Evolutionary conservation across 305 asterid genomes (phyloP).

Genomic region (Fraxinus nigra): DNA sequence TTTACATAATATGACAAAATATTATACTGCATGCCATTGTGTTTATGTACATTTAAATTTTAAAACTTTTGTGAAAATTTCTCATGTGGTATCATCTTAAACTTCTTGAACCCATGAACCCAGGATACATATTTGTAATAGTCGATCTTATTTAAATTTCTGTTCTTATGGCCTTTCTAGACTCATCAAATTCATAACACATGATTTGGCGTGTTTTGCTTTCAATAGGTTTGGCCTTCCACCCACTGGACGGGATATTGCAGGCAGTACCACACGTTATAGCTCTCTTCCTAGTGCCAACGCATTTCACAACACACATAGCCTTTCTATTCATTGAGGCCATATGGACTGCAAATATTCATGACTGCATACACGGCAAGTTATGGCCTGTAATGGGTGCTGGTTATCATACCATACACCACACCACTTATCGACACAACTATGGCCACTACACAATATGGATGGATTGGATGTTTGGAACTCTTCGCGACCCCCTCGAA

Average conservation of each 20-base stretch:
- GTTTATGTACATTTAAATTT: neutral
- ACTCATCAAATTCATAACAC: neutral
- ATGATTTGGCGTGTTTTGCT: neutral
- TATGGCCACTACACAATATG: constrained; percentile 93
- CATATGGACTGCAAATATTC: constrained; percentile 93
- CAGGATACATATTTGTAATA: neutral
- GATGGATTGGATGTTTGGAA: constrained; percentile 99
- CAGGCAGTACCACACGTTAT: constrained; percentile 86
- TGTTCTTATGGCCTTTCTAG: neutral
- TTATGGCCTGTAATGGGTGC: constrained; percentile 98
- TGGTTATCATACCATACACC: constrained; percentile 95
- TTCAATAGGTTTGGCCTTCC: constrained; percentile 79
- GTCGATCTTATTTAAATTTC: neutral
- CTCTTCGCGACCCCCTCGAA: constrained; percentile 80
- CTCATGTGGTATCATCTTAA: neutral
- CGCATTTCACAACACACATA: constrained; percentile 74
- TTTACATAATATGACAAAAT: neutral
- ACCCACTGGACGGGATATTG: constrained; percentile 89
- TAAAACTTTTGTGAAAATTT: neutral
- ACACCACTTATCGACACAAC: constrained; percentile 93
- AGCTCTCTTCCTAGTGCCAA: constrained; percentile 75
- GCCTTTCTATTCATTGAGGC: constrained; percentile 73
- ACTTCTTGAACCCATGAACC: neutral
- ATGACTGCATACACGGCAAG: constrained; percentile 90
- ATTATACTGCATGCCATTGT: neutral